phyloP scores from a whole-genome alignment of 2,329 filamentous ascomycete species.

The Zymoseptoria tritici region DNA sequence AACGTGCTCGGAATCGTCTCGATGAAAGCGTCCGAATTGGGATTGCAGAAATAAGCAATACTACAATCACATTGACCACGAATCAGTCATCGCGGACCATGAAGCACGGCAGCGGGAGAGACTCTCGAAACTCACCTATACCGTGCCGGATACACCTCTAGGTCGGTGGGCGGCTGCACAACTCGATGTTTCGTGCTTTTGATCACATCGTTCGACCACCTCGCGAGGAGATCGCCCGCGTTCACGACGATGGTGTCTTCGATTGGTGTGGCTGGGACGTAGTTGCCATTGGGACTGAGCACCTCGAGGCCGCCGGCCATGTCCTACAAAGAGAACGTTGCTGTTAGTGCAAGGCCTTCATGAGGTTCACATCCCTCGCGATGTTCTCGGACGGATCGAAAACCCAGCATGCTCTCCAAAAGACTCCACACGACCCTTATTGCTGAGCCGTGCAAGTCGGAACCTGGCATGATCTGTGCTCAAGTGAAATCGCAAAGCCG shows the following conservation, averaged over 20 bases:
- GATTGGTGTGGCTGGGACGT: slow-evolving; percentile 78
- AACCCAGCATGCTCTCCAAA: too few relatives aligned
- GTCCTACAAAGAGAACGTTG: slow-evolving; percentile 34
- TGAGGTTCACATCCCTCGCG: too few relatives aligned
- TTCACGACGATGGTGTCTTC: slow-evolving; percentile 78
- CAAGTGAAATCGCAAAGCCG: neutral
- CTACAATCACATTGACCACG: neutral
- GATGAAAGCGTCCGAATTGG: slow-evolving; percentile 67
- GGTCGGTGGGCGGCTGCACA: slow-evolving; percentile 63
- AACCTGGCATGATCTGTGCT: neutral
- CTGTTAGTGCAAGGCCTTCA: neutral
- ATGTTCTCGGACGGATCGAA: neutral
- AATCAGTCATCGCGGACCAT: neutral
- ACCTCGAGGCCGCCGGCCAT: slow-evolving; percentile 52
- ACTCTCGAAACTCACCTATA: slow-evolving; percentile 50
- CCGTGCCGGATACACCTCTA: slow-evolving; percentile 57
- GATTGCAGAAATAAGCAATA: slow-evolving; percentile 89
- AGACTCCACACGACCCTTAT: neutral
- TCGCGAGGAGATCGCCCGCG: slow-evolving; percentile 74
- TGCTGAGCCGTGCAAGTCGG: neutral
- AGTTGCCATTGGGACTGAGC: slow-evolving; percentile 62
- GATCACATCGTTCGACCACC: slow-evolving; percentile 79
- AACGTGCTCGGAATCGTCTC: slow-evolving; percentile 77
- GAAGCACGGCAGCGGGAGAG: neutral
- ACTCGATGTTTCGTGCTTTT: slow-evolving; percentile 86